These are phyloP conservation scores for Erysimum cheiri DNA, from an alignment of 441 rosid genomes.

Conservation along the genomic window DNA sequence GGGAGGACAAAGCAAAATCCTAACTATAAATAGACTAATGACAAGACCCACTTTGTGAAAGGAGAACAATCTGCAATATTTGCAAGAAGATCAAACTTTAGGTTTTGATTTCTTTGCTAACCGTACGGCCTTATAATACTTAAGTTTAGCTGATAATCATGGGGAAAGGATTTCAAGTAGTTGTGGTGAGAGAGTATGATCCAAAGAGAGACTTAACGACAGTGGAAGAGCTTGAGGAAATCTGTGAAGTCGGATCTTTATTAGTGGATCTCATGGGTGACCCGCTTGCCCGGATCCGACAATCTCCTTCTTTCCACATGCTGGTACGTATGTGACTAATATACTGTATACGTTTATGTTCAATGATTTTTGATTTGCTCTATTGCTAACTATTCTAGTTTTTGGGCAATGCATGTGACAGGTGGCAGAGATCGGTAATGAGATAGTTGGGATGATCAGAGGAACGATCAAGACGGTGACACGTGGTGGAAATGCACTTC, in stretches of 20 bases:
- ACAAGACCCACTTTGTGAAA: constrained; percentile 39
- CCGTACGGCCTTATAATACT: constrained; percentile 8
- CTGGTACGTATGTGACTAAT: constrained; percentile 56
- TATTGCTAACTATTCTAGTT: not conserved
- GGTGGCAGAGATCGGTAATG: constrained; percentile 83
- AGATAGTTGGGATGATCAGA: constrained; percentile 82
- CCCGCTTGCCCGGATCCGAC: constrained; percentile 98
- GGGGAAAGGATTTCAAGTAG: constrained; percentile 42
- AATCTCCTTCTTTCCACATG: constrained; percentile 95
- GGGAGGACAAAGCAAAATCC: constrained; percentile 33
- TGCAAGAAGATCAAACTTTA: constrained; percentile 21
- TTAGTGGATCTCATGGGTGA: constrained; percentile 97
- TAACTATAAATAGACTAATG: constrained; percentile 47
- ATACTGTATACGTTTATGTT: constrained; percentile 1
- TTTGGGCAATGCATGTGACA: constrained; percentile 40
- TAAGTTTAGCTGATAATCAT: constrained; percentile 14
- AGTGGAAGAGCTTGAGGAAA: constrained; percentile 82
- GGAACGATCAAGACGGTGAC: constrained; percentile 95
- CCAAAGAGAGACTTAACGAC: constrained; percentile 55
- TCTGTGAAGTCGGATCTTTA: constrained; percentile 89
- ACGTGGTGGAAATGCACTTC: constrained; percentile 64
- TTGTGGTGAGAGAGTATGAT: constrained; percentile 75
- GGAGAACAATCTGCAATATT: constrained; percentile 36
- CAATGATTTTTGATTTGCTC: constrained; percentile 19
- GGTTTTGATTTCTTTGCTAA: constrained; percentile 3